Evolutionary conservation across 495 filamentous ascomycete genomes (phyloP), one percentile per base, ranked within the genome.

Genomic region (Parachaetomium inaequale): DNA sequence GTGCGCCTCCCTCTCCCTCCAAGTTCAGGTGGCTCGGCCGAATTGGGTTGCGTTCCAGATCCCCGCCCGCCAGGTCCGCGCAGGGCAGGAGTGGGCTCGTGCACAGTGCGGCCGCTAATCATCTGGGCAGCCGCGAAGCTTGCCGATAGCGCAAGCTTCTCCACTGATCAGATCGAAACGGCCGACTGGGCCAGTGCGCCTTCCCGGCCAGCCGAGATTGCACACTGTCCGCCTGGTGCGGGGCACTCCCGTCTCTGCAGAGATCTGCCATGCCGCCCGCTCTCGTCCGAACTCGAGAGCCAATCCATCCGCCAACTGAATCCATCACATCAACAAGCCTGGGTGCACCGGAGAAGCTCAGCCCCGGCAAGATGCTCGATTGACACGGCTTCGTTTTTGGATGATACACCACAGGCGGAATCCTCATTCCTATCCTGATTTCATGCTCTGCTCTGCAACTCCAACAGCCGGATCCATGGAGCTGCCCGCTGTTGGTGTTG

Each of bases 291-390:
- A 52, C 26, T 43, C 28, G 26, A 21, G 7, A 42, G 46, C 56
- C 56, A 59, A 59, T 59, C 43, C 55, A 11, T 59, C 45, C 12
- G 26, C n/a, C n/a, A n/a, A n/a, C n/a, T n/a, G n/a, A n/a, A n/a
- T n/a, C n/a, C n/a, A n/a, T n/a, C n/a, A n/a, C n/a, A n/a, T n/a
- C n/a, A 26, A n/a, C 42, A 32, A 52, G 32, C 19, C 19, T 8
- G 12, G 17, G 50, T 29, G 46, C 21, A 36, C 4, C 26, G n/a
- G n/a, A n/a, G 31, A 15, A 54, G 31, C 32, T 25, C 51, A 54
- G 19, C 51, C 31, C 23, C 51, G 14, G 12, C 19, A 5, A 14
- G 43, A 25, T 5, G 1, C 3, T 19, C 49, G 26, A 31, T 52
- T 17, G 7, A 31, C 25, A 32, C 26, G 17, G 10, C 28, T 26